phyloP scores from a whole-genome alignment of 208 protist species.

The Acanthamoeba triangularis region DNA sequence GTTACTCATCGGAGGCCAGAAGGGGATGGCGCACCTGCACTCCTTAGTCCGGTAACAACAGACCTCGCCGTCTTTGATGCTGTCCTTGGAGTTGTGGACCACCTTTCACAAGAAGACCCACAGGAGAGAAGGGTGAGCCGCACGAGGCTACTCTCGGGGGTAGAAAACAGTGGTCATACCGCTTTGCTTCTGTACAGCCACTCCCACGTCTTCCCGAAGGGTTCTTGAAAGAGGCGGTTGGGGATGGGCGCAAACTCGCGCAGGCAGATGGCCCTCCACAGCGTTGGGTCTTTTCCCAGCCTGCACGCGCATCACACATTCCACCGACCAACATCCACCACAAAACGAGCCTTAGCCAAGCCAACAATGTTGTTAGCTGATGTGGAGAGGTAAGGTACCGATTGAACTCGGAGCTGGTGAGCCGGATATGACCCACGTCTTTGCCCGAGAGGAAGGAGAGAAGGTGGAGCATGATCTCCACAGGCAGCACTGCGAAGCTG shows the following conservation, averaged over 20 bases:
- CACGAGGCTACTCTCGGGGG: too few species aligned
- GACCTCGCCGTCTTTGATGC: constrained; percentile 33
- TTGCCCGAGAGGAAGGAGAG: constrained; percentile 62
- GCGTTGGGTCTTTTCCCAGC: neutral
- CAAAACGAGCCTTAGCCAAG: too few species aligned
- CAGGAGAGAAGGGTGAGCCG: too few species aligned
- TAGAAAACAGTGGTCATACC: neutral
- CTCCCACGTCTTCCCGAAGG: constrained; percentile 62
- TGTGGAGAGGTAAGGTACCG: neutral
- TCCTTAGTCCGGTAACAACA: constrained; percentile 38
- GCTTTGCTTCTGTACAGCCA: constrained; percentile 56
- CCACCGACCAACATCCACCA: neutral
- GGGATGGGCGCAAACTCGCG: constrained; percentile 46
- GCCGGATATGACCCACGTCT: neutral
- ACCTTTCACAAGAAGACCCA: neutral
- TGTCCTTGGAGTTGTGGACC: constrained; percentile 21
- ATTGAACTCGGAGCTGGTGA: constrained; percentile 53
- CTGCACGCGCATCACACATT: neutral
- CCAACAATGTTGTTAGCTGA: neutral
- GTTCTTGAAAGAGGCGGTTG: constrained; percentile 14
- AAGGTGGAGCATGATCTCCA: constrained; percentile 12
- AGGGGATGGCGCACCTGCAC: neutral
- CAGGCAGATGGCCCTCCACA: constrained; percentile 59
- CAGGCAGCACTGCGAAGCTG: constrained; percentile 6
- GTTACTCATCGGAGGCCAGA: too few species aligned